Evolutionary conservation across 768 basidiomycete genomes (phyloP).

Genomic region (Boletus pseudopeckii): DNA sequence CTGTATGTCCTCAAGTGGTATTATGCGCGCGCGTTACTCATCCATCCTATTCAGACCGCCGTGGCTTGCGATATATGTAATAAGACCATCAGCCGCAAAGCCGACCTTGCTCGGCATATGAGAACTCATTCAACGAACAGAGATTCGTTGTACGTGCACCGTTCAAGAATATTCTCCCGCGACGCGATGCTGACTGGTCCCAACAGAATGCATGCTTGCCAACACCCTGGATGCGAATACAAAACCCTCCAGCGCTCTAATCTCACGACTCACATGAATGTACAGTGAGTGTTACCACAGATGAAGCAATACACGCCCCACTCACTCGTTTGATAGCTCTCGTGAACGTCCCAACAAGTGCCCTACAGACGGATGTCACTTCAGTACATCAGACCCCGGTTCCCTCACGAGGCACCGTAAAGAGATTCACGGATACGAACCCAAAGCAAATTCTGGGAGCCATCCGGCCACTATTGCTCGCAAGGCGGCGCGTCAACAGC

Average conservation of each 20-base stretch:
- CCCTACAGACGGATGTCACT: conserved; percentile 14
- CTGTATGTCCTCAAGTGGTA: conserved; percentile 6
- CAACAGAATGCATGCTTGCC: conserved; percentile 25
- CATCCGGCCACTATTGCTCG: background rate
- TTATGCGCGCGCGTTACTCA: background rate
- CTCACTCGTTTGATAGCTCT: conserved; percentile 11
- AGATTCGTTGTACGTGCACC: conserved; percentile 21
- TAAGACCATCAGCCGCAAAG: conserved; percentile 17
- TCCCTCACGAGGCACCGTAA: conserved; percentile 24
- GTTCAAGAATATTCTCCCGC: too few species aligned
- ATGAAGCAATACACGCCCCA: background rate
- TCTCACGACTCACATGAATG: conserved; percentile 25
- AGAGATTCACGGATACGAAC: conserved; percentile 15
- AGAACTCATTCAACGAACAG: conserved; percentile 20
- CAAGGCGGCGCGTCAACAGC: background rate
- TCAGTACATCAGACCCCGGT: conserved; percentile 16
- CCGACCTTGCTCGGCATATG: conserved; percentile 30
- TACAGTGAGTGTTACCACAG: conserved; percentile 26
- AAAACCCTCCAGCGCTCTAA: conserved; percentile 29
- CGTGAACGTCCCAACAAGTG: conserved; percentile 13
- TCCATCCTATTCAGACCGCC: background rate
- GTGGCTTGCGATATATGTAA: conserved; percentile 15
- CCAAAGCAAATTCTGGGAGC: background rate
- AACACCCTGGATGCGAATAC: conserved; percentile 17
- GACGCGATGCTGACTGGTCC: conserved; percentile 1